phyloP scores from a whole-genome alignment of 2,329 filamentous ascomycete species.

The Trichoderma sp. region DNA sequence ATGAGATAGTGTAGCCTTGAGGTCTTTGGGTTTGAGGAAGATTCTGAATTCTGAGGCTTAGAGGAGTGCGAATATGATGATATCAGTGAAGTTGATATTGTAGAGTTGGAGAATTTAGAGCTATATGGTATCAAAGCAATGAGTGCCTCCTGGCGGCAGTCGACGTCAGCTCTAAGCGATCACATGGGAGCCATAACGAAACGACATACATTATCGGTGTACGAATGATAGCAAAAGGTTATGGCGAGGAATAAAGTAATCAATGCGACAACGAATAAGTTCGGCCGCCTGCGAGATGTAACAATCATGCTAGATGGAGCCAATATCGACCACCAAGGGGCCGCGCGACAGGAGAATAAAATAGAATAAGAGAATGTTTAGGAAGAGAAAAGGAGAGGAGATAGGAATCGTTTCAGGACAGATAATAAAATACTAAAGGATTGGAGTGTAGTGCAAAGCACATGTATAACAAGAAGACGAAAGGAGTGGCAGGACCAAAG shows the following conservation, averaged over 20 bases:
- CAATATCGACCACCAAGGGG: background rate
- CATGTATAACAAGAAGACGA: background rate
- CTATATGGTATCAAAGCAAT: constrained; percentile 2
- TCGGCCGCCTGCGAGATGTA: constrained; percentile 18
- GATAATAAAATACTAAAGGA: background rate
- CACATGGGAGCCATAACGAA: too few relatives aligned
- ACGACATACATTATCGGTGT: constrained; percentile 22
- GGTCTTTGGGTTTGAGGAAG: constrained; percentile 15
- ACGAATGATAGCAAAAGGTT: constrained; percentile 19
- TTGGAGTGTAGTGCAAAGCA: background rate
- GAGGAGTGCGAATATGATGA: background rate
- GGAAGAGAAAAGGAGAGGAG: background rate
- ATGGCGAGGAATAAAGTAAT: constrained; percentile 13
- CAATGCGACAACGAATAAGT: constrained; percentile 6
- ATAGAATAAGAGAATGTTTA: background rate
- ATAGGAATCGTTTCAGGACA: background rate
- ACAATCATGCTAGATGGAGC: constrained; percentile 3
- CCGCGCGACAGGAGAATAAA: background rate
- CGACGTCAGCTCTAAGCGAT: background rate
- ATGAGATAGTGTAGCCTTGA: constrained; percentile 42
- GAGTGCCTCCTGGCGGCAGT: background rate
- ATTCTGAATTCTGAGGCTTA: background rate
- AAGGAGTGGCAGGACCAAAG: constrained; percentile 3
- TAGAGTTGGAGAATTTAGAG: background rate
- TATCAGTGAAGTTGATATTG: background rate